phyloP scores from a whole-genome alignment of 2,329 filamentous ascomycete genomes.

The Fusarium sp. region DNA sequence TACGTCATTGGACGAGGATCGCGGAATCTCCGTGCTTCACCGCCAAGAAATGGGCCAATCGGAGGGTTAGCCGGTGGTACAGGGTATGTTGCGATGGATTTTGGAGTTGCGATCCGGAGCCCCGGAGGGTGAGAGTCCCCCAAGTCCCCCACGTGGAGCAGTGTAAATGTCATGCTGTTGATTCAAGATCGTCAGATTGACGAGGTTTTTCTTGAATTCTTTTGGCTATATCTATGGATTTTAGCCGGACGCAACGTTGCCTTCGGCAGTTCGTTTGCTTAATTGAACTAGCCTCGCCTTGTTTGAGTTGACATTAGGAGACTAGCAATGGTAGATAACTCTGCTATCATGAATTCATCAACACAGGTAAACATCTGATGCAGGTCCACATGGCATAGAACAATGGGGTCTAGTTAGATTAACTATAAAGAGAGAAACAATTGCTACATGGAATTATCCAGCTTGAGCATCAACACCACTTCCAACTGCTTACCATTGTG shows the following conservation, averaged over 20 bases:
- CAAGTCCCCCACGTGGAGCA: background rate
- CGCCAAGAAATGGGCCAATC: constrained; percentile 1
- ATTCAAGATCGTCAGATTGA: no score
- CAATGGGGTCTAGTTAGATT: accelerated
- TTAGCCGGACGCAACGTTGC: background rate
- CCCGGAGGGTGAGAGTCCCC: background rate
- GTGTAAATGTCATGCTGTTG: background rate
- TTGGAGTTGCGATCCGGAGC: background rate
- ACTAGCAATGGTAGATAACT: no score
- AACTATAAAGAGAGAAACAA: accelerated
- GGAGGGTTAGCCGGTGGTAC: background rate
- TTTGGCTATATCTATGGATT: background rate
- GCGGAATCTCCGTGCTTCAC: constrained; percentile 15
- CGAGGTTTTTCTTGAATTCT: accelerated
- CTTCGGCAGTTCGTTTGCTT: accelerated
- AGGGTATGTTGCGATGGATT: background rate
- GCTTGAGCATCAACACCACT: background rate
- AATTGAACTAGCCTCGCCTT: accelerated
- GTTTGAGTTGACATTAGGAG: background rate
- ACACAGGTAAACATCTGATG: no score
- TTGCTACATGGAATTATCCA: accelerated
- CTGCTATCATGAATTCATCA: no score
- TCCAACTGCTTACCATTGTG: accelerated
- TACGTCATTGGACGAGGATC: background rate
- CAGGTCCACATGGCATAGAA: accelerated